Evolutionary conservation across 192 early-diverging fungal species (phyloP), one percentile per base, ranked within the genome.

Genomic region (Gryganskiella cystojenkinii): DNA sequence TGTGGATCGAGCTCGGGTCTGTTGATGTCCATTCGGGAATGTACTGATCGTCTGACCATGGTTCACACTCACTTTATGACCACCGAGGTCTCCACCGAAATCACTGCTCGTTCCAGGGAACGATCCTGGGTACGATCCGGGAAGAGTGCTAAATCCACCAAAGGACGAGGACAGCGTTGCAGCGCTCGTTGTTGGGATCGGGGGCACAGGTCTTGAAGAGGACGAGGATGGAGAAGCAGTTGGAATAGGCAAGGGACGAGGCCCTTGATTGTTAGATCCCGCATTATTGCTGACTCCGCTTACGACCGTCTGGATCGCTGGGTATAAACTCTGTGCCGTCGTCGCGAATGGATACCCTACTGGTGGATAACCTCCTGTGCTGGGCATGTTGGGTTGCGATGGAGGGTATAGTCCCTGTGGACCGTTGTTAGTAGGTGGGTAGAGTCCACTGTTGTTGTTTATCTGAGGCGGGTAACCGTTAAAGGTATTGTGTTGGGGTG

Each of bases 391-490:
- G 24, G 60, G 54, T 8, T 64, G 54, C 13, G 49, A 52, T 34
- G 70, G 62, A 40, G 62, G 71, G 35, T 64, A 73, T 4, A 62
- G 54, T 40, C 61, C 61, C 9, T 35, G 25, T 19, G 34, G 35
- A 13, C 63, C 52, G 10, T 14, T 45, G 19, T 50, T 50, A 15
- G 67, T 8, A 37, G 73, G 65, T 51, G 58, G 65, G 37, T 69
- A 69, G 5, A 42, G 62, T 22, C 45, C 53, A 42, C 43, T 63
- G 31, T 0, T 35, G 25, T 33, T 57, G 56, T 25, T 33, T 46
- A 51, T 28, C 24, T 42, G 56, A 45, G 53, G 64, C 17, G 64
- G 54, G 33, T 66, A 66, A 44, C 64, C 64, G 47, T 35, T 66
- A 22, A 66, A n/a, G 3, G 64, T 59, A 52, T 67, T 67, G 47